Evolutionary conservation across 495 filamentous ascomycete species (phyloP).

Genomic region (Trichocladium antarcticum): DNA sequence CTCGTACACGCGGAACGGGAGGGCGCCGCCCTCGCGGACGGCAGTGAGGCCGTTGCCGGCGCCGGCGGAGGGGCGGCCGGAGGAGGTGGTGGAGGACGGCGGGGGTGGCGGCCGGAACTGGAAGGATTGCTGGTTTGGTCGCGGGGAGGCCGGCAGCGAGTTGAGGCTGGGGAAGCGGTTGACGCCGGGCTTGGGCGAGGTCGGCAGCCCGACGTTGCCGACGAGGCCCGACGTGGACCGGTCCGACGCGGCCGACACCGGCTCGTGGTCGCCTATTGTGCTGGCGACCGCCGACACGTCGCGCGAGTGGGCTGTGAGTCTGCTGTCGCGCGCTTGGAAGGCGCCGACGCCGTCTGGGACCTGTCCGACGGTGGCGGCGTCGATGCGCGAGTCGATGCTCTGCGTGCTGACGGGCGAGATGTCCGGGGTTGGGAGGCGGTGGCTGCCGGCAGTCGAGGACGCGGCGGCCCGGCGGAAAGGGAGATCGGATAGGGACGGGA

Average conservation of each 20-base stretch:
- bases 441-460: conserved; percentile 3
- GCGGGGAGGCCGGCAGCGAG: conserved; percentile 24
- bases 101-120: not conserved
- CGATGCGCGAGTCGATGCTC: conserved; percentile 40
- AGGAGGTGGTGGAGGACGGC: not conserved
- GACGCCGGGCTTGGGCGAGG: conserved; percentile 36
- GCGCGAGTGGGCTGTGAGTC: conserved; percentile 24
- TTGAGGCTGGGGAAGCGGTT: conserved; percentile 38
- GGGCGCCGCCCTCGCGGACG: conserved; percentile 37
- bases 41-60: conserved; percentile 20
- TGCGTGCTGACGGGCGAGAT: conserved; percentile 39
- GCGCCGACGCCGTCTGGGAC: not conserved
- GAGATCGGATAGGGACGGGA: conserved; percentile 35
- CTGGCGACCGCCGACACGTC: conserved; percentile 24
- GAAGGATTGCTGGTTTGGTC: conserved; percentile 1
- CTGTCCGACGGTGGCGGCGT: conserved; percentile 24
- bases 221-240: conserved; percentile 34
- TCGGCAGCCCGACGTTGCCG: conserved; percentile 25
- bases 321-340: conserved; percentile 5
- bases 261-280: conserved; percentile 20
- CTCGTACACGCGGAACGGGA: conserved; percentile 55
- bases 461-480: conserved; percentile 28
- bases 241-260: conserved; percentile 34
- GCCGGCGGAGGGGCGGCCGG: conserved; percentile 1
- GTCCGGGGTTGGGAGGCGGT: conserved; percentile 36